Conservation (phyloP, 2,329 filamentous ascomycete genomes). For the Hymenoscyphus fructigenus region DNA sequence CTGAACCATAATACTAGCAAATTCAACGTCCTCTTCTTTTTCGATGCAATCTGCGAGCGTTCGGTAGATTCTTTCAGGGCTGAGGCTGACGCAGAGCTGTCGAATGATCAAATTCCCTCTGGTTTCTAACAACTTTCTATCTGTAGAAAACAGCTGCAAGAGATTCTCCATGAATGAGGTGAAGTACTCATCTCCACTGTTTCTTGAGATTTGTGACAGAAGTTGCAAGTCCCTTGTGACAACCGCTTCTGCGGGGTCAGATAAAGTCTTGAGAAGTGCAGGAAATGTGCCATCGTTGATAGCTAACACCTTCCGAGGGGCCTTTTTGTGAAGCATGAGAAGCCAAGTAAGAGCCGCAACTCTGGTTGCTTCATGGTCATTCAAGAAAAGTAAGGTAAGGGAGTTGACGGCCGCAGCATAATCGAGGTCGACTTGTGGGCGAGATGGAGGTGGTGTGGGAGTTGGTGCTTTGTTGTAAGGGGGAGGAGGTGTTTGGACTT, state of each 20-base stretch:
- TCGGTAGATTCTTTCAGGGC: slow-evolving; percentile 91
- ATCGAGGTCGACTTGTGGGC: slow-evolving; percentile 72
- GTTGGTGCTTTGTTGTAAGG: slow-evolving; percentile 31
- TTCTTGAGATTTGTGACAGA: slow-evolving; percentile 91
- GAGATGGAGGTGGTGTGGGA: slow-evolving; percentile 44
- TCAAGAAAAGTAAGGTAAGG: slow-evolving; percentile 87
- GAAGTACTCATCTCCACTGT: slow-evolving; percentile 97
- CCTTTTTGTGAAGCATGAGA: slow-evolving; percentile 96
- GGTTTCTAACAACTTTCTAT: slow-evolving; percentile 85
- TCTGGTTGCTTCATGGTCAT: slow-evolving; percentile 93
- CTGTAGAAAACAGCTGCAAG: slow-evolving; percentile 91
- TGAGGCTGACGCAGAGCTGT: slow-evolving; percentile 88
- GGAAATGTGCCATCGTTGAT: slow-evolving; percentile 98
- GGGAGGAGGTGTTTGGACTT: slow-evolving; percentile 49
- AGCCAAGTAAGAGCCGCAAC: slow-evolving; percentile 94
- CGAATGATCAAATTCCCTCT: slow-evolving; percentile 95
- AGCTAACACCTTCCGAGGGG: slow-evolving; percentile 86
- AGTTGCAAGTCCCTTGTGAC: slow-evolving; percentile 93
- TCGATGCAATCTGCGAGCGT: slow-evolving; percentile 95
- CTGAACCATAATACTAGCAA: slow-evolving; percentile 99
- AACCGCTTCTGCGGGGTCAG: slow-evolving; percentile 91
- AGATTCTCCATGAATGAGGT: slow-evolving; percentile 98
- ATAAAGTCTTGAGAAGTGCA: slow-evolving; percentile 90
- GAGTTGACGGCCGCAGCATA: slow-evolving; percentile 94
- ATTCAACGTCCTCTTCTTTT: slow-evolving; percentile 96